Base-by-base conservation (phyloP, 2,329 filamentous ascomycete species). In the Paecilomyces sp. region DNA sequence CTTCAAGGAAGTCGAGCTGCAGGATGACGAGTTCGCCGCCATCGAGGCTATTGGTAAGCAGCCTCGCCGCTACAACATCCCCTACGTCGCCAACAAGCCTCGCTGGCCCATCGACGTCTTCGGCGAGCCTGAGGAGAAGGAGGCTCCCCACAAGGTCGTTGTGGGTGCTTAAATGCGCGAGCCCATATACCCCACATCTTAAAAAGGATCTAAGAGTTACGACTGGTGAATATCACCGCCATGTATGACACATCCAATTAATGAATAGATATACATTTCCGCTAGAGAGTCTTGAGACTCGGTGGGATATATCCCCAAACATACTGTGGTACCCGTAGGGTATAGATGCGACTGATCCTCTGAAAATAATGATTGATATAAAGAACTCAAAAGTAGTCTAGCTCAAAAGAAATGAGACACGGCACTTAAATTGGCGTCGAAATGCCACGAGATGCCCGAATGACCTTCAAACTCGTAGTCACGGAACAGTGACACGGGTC, bases 81-180 rank as follows among this genome's bases (percentile, higher is more conserved):
- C 74, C 22, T 73, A 68, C 55, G 47, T 60, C 59, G 67, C 68
- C 13, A 73, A 84, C 70, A 75, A 75, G 62, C 81, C 81, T 47
- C 76, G 77, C 63, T 86, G 84, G 84, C 74, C 82, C 62, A 79
- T 86, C 62, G 75, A 86, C 72, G 76, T 85, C 68, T 86, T 83
- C 64, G 71, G 73, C 60, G 82, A 85, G 61, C 77, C 79, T 54
- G 78, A 78, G 65, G 83, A 86, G 77, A 76, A 80, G 73, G 59
- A 66, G 7, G 80, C 82, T 60, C 70, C 68, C 31, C 75, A 83
- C 72, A 75, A 82, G 72, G 78, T 83, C 47, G 70, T 81, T 57
- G 61, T 71, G 53, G 30, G 54, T 56, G 55, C 52, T 56, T 56
- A 55, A 61, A 61, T 9, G n/a, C n/a, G 8, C 41, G 41, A n/a